Evolutionary conservation across 2,329 filamentous ascomycete species (phyloP).

Genomic region (Talaromyces rugulosus): DNA sequence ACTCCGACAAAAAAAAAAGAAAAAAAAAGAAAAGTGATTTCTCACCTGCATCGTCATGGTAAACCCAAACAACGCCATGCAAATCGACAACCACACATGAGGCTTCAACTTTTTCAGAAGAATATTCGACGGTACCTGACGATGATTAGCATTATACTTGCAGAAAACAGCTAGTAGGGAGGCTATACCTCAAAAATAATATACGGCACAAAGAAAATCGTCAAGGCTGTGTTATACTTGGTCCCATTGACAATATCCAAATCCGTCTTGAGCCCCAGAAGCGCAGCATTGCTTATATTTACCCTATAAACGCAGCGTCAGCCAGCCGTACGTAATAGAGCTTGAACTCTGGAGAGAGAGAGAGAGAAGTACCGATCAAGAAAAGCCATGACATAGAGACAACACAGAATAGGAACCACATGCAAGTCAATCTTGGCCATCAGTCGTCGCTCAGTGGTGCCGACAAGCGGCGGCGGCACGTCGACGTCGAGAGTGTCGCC

Average conservation of each 20-base stretch:
- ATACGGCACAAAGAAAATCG: slow-evolving; percentile 80
- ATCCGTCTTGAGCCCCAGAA: slow-evolving; percentile 62
- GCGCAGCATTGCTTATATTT: slow-evolving; percentile 73
- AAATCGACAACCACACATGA: slow-evolving; percentile 68
- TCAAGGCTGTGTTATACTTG: slow-evolving; percentile 71
- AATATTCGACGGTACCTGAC: slow-evolving; percentile 64
- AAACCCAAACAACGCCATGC: slow-evolving; percentile 81
- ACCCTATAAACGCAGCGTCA: slow-evolving; percentile 45
- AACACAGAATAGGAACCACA: slow-evolving; percentile 67
- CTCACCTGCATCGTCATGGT: slow-evolving; percentile 50
- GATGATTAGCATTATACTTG: slow-evolving; percentile 63
- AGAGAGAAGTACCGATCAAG: slow-evolving; percentile 45
- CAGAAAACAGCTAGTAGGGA: too few species aligned
- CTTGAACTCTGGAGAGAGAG: too few species aligned
- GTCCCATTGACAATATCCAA: slow-evolving; percentile 50
- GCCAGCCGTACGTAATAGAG: background rate
- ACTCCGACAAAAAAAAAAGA: background rate
- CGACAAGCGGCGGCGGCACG: slow-evolving; percentile 14
- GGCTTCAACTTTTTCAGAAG: slow-evolving; percentile 65
- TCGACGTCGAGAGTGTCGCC: background rate
- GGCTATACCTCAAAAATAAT: slow-evolving; percentile 44
- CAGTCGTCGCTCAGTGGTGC: slow-evolving; percentile 55
- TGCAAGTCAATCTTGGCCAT: slow-evolving; percentile 67
- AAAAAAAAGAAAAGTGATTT: background rate
- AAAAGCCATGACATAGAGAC: slow-evolving; percentile 69